Percentiles rank a stretch among this genome's conserved stretches.
Evolutionary conservation across 2,329 filamentous ascomycete species (phyloP).

Genomic region (Metarhizium guizhouense): DNA sequence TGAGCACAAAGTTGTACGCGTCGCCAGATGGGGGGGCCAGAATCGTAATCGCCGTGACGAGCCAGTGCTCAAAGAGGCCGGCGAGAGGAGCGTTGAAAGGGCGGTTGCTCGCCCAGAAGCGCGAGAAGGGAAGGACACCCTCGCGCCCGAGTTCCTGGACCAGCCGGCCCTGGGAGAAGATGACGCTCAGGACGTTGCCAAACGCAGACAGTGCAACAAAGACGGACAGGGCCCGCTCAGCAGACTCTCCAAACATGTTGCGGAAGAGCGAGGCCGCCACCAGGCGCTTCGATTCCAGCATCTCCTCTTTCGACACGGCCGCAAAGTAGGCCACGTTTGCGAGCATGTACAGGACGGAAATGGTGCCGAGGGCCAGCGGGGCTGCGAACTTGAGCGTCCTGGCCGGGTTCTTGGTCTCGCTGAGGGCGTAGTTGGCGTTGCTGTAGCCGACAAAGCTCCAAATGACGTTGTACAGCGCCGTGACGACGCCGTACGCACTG

Average conservation of each 20-base stretch:
- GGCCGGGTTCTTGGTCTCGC: slow-evolving; percentile 57
- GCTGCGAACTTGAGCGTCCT: slow-evolving; percentile 58
- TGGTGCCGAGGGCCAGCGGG: slow-evolving; percentile 47
- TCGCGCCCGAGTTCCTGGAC: slow-evolving; percentile 59
- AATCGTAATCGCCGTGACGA: slow-evolving; percentile 56
- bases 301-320: slow-evolving; percentile 43
- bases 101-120: slow-evolving; percentile 54
- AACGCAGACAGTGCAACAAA: slow-evolving; percentile 61
- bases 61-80: slow-evolving; percentile 55
- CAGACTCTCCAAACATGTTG: slow-evolving; percentile 43
- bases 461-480: slow-evolving; percentile 62
- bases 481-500: slow-evolving; percentile 59
- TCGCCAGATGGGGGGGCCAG: slow-evolving; percentile 58
- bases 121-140: slow-evolving; percentile 55
- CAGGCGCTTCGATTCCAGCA: slow-evolving; percentile 40
- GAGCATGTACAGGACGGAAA: slow-evolving; percentile 56
- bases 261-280: slow-evolving; percentile 47
- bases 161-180: slow-evolving; percentile 58
- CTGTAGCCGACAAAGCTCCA: slow-evolving; percentile 62
- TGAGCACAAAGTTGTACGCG: slow-evolving; percentile 55
- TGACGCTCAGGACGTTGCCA: slow-evolving; percentile 58
- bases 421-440: slow-evolving; percentile 59
- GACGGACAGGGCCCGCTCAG: slow-evolving; percentile 51
- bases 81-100: slow-evolving; percentile 55
- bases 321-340: slow-evolving; percentile 61